A percentile compares a stretch with the other conserved stretches of the same genome.
phyloP scores from a whole-genome alignment of 1,284 basidiomycete genomes.

The Trichosporon sp. region DNA sequence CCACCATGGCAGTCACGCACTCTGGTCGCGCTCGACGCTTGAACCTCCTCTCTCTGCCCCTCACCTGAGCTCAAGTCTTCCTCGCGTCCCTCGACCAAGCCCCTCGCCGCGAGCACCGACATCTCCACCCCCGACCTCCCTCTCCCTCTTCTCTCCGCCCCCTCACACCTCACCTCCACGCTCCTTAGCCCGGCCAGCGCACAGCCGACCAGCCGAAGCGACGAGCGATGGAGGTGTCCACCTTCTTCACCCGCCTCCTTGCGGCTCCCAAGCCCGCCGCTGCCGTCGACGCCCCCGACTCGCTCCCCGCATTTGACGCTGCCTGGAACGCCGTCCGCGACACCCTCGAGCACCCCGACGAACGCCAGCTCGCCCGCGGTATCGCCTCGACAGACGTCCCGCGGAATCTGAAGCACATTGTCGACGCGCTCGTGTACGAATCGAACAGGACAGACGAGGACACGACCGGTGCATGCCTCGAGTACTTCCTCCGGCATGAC shows the following conservation, averaged over 20 bases:
- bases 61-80: background rate
- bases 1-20: background rate
- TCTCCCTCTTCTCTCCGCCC: background rate
- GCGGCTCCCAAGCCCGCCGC: slow-evolving; percentile 30
- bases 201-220: background rate
- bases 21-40: background rate
- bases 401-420: slow-evolving; percentile 69
- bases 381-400: slow-evolving; percentile 79
- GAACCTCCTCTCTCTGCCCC: background rate
- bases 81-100: background rate
- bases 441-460: slow-evolving; percentile 75
- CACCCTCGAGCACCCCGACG: slow-evolving; percentile 46
- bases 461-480: slow-evolving; percentile 77
- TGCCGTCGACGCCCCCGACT: slow-evolving; percentile 25
- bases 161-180: background rate
- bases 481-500: slow-evolving; percentile 86
- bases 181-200: background rate
- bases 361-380: slow-evolving; percentile 55
- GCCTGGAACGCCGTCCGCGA: slow-evolving; percentile 29
- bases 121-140: background rate
- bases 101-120: background rate
- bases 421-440: slow-evolving; percentile 81
- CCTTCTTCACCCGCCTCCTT: slow-evolving; percentile 44
- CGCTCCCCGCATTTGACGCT: slow-evolving; percentile 36
- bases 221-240: slow-evolving; percentile 36